These are phyloP conservation scores for Solanum peruvianum DNA, from an alignment of 257 asterid genomes.

Conservation along the genomic window DNA sequence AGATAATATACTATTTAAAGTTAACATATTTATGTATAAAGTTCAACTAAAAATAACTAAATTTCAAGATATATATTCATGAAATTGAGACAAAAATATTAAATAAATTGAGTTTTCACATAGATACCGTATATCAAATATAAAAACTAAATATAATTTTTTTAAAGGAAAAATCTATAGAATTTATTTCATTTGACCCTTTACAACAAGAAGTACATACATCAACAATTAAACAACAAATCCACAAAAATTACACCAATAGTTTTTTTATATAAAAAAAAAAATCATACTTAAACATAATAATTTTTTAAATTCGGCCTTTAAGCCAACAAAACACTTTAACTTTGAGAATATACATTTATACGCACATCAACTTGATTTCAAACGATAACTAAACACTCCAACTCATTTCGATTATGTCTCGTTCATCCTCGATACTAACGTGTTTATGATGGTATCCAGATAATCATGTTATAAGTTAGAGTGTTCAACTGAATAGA, in stretches of 20 bases:
- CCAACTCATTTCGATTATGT: background rate
- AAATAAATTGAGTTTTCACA: too few species aligned
- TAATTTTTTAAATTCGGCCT: too few species aligned
- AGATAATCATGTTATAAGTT: background rate
- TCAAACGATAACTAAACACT: background rate
- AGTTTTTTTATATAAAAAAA: too few species aligned
- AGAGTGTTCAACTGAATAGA: background rate
- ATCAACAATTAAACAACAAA: background rate
- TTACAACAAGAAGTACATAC: background rate
- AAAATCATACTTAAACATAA: background rate
- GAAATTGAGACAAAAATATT: background rate
- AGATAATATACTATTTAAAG: background rate
- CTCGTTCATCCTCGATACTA: too few species aligned
- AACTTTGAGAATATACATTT: too few species aligned
- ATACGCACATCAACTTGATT: too few species aligned
- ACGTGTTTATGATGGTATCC: background rate
- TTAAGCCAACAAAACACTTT: background rate
- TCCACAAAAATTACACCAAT: background rate
- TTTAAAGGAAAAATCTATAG: background rate
- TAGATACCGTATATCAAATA: too few species aligned
- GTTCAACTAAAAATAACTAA: background rate
- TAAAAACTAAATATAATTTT: too few species aligned
- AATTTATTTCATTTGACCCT: background rate
- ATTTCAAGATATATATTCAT: background rate
- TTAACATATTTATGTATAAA: background rate